A percentile compares a stretch with the other conserved stretches of the same genome.
These are phyloP conservation scores for Dioszegia aurantiaca DNA, from an alignment of 768 basidiomycete genomes.

Conservation along the genomic window DNA sequence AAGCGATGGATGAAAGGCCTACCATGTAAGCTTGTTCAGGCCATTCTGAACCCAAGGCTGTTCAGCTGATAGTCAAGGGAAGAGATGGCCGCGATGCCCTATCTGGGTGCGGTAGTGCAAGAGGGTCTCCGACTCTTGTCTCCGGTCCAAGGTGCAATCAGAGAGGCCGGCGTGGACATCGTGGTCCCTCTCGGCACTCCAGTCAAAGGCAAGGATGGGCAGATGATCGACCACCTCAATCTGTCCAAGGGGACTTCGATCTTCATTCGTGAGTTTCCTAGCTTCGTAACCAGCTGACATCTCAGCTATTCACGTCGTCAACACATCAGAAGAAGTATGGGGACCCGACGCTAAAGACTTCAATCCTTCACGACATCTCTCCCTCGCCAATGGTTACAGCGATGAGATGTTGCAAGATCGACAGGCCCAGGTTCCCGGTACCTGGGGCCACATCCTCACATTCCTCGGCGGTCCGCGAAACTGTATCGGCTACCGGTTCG, in stretches of 20 bases:
- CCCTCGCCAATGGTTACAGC: constrained; percentile 21
- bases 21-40: constrained; percentile 35
- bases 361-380: constrained; percentile 35
- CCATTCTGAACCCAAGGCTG: not conserved
- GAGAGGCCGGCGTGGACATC: constrained; percentile 26
- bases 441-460: constrained; percentile 50
- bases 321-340: constrained; percentile 44
- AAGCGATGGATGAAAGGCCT: constrained; percentile 54
- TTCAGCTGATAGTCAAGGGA: constrained; percentile 53
- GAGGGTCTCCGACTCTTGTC: constrained; percentile 37
- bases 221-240: constrained; percentile 41
- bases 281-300: not conserved
- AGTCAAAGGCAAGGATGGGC: constrained; percentile 42
- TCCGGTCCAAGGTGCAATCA: constrained; percentile 42
- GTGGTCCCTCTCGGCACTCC: constrained; percentile 45
- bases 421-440: constrained; percentile 34
- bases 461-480: constrained; percentile 50
- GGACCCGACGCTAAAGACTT: constrained; percentile 45
- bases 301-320: constrained; percentile 46
- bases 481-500: constrained; percentile 51
- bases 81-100: constrained; percentile 63
- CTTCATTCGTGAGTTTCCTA: constrained; percentile 45
- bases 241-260: constrained; percentile 43
- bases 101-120: constrained; percentile 68
- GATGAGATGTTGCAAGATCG: constrained; percentile 16